Base-by-base conservation (phyloP, 225 moss, liverwort and hornwort species). In the Thuidium tamariscinum region DNA sequence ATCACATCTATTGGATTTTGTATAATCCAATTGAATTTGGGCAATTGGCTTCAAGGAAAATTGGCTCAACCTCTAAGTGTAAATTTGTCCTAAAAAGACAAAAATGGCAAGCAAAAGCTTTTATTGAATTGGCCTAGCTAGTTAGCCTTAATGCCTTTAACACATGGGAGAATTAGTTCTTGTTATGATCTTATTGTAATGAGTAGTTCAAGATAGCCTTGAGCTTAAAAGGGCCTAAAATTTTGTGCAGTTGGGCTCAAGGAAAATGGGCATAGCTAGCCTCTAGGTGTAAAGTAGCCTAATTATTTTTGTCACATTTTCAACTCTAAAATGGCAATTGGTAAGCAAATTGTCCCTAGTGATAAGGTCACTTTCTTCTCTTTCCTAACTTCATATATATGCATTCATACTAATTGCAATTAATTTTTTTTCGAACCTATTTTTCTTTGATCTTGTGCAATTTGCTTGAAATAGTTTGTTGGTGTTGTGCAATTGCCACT, bases 401-500 rank as follows among this genome's bases (percentile, higher is more conserved):
- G 13, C 23, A 67, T 37, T 37, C 1, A 22, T 1, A 12, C 1
- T n/a, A n/a, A 23, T 13, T 67, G 23, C 20, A 23, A 22, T 37
- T 67, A 2, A 11, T 7, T 67, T 37, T 37, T 25, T 37, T 66
- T n/a, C 21, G 20, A 67, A 67, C 22, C 67, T 37, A 37, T 37
- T 67, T 67, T 67, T 37, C 22, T 37, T 13, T 23, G 2, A 22
- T 37, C 37, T 67, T 37, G 12, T 37, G 13, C 22, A 37, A 37
- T 2, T 22, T 67, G 1, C 2, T 67, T 67, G 7, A 12, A 0
- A 67, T 22, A 37, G 2, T 13, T 37, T 67, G 23, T 1, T 67
- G 0, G n/a, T 37, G 2, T 0, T 0, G 5, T 1, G 3, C 7
- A 22, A 37, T 7, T 22, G 0, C 22, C 2, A 3, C 0, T 37